A percentile compares a stretch with the other conserved stretches of the same genome.
Evolutionary conservation across 208 protist genomes (phyloP).

Genomic region (Porcisia hertigi): DNA sequence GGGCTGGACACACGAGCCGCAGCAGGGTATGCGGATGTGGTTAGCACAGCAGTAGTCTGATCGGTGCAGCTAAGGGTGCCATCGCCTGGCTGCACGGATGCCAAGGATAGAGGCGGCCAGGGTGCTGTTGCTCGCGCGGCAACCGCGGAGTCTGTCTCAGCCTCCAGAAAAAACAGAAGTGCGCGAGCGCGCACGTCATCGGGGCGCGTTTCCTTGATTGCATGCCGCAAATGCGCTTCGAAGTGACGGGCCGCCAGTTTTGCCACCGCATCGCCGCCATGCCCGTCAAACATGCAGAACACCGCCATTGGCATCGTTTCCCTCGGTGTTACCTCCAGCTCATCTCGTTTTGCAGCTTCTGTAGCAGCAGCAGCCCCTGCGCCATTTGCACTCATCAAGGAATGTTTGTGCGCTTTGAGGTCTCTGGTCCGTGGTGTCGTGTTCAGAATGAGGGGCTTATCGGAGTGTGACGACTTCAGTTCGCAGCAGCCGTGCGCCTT

Average conservation of each 20-base stretch:
- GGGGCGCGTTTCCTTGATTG: slow-evolving; percentile 34
- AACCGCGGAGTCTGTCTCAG: slow-evolving; percentile 33
- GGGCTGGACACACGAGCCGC: neutral
- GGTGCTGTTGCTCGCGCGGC: slow-evolving; percentile 4
- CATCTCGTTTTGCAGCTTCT: neutral
- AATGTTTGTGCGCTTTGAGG: neutral
- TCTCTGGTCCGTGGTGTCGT: neutral
- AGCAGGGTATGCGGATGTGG: neutral
- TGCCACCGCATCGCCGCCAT: slow-evolving; percentile 78
- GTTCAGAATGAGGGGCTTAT: neutral
- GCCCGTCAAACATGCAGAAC: slow-evolving; percentile 85
- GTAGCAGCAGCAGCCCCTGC: neutral
- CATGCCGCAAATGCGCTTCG: slow-evolving; percentile 59
- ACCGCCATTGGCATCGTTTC: slow-evolving; percentile 71
- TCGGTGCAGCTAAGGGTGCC: slow-evolving; percentile 10
- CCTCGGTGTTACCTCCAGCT: neutral
- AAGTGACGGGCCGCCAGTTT: slow-evolving; percentile 68
- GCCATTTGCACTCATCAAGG: neutral
- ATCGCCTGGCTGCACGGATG: slow-evolving; percentile 9
- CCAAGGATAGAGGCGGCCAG: slow-evolving; percentile 8
- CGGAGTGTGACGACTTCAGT: neutral
- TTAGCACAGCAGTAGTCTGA: neutral
- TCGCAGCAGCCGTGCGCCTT: neutral
- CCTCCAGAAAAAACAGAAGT: slow-evolving; percentile 56
- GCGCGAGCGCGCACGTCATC: slow-evolving; percentile 46